Evolutionary conservation across 176 grass and related monocot species (phyloP).

Genomic region (Aegilops bicornis): DNA sequence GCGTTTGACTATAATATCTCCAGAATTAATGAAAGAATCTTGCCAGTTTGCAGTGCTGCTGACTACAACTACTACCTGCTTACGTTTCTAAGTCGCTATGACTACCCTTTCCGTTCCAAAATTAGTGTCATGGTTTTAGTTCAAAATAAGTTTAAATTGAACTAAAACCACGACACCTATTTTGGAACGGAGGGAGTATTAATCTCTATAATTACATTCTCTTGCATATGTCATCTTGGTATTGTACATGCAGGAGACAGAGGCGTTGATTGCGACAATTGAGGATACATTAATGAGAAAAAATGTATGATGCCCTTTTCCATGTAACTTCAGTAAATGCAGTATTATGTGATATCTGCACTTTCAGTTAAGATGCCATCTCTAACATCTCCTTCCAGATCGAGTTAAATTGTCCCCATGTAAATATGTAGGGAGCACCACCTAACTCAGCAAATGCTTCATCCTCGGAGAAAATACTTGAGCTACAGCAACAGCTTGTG

Average conservation of each 20-base stretch:
- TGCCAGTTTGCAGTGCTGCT: neutral
- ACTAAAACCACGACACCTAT: too few relatives aligned
- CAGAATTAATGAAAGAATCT: neutral
- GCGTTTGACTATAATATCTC: neutral
- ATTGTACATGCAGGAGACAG: constrained; percentile 60
- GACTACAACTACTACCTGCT: neutral
- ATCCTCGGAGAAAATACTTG: constrained; percentile 43
- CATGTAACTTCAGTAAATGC: neutral
- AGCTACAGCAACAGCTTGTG: constrained; percentile 39
- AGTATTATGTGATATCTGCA: neutral
- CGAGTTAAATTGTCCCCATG: neutral
- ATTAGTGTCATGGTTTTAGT: too few relatives aligned
- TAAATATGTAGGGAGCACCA: constrained; percentile 43
- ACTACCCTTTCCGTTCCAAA: neutral
- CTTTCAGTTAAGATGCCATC: neutral
- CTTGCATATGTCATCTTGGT: constrained; percentile 25
- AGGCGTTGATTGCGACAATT: constrained; percentile 53
- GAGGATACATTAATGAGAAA: constrained; percentile 43
- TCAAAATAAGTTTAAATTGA: too few relatives aligned
- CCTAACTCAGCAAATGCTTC: constrained; percentile 56
- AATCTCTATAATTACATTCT: neutral
- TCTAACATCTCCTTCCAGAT: neutral
- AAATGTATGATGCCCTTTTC: constrained; percentile 43
- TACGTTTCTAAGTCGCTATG: neutral
- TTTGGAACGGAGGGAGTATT: neutral